These are phyloP conservation scores for Saccharomyces pastorianus DNA, from an alignment of 1,139 yeast species.

Conservation along the genomic window DNA sequence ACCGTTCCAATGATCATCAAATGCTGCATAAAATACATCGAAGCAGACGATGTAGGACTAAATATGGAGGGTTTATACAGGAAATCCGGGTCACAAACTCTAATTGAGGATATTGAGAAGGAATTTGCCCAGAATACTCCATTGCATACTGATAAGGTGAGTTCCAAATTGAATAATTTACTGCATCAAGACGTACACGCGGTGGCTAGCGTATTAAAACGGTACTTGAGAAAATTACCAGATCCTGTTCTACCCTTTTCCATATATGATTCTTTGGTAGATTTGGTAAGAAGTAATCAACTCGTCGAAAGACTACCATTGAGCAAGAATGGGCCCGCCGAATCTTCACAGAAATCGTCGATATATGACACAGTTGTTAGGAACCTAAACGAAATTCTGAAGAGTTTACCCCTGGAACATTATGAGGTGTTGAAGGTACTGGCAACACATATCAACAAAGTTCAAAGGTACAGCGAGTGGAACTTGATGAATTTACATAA, in stretches of 20 bases:
- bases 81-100: conserved; percentile 77
- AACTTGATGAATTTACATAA: conserved; percentile 80
- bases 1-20: conserved; percentile 66
- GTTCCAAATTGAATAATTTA: background rate
- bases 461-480: conserved; percentile 41
- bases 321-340: background rate
- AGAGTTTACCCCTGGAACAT: conserved; percentile 60
- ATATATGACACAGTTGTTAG: conserved; percentile 2
- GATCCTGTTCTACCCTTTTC: conserved; percentile 73
- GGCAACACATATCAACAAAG: conserved; percentile 56
- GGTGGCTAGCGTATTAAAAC: conserved; percentile 75
- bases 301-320: conserved; percentile 12
- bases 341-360: background rate
- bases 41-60: conserved; percentile 49
- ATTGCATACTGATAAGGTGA: background rate
- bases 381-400: conserved; percentile 33
- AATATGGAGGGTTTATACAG: conserved; percentile 82
- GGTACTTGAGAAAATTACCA: conserved; percentile 77
- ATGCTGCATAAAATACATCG: conserved; percentile 69
- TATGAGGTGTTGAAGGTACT: conserved; percentile 47
- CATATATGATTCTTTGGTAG: conserved; percentile 58
- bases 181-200: conserved; percentile 68
- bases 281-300: conserved; percentile 35
- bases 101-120: conserved; percentile 29
- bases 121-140: conserved; percentile 21